Evolutionary conservation across 2,329 filamentous ascomycete species (phyloP), one percentile per base, ranked within the genome.

Genomic region (Colletotrichum ledebouriae): DNA sequence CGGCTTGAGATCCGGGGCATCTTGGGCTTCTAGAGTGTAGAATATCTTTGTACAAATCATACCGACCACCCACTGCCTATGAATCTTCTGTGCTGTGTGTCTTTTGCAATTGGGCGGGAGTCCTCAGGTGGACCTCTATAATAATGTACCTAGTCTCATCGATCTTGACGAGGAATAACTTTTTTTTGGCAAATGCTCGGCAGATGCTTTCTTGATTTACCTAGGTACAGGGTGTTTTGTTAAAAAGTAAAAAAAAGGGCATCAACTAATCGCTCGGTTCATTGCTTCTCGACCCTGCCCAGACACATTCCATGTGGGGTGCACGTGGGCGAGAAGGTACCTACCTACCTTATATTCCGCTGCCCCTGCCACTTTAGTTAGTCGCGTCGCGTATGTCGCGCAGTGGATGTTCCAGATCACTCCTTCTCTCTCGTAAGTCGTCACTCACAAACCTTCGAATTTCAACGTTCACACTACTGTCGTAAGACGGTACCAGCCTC

Each of bases 1-100:
- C 52, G 53, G 53, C 60, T 22, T 41, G 53, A 11, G 53, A 47
- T 22, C 15, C 15, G n/a, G 12, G 37, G 11, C 39, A 39, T 46
- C 55, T 39, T 47, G 60, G n/a, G 65, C 59, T 25, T 41, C 12
- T 34, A 55, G 58, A 67, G 63, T 69, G 66, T 69, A 69, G 66
- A 69, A 66, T 59, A 66, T 69, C 49, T 7, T 59, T 69, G 61
- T 69, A 69, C 56, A 66, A 67, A 69, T 69, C 29, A 53, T 52
- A 57, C 59, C 29, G 61, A 37, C 58, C 53, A 68, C 55, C 53
- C 60, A 65, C 15, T 37, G 4, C 13, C 20, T 37, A 3, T 37
- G 3, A n/a, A 46, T n/a, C 17, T 17, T 46, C 7, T 29, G 4
- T 46, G 42, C 15, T 2, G 10, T 15, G 37, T 29, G 1, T 29